These are phyloP conservation scores for Scopulariopsis brevicaulis DNA, from an alignment of 2,329 filamentous ascomycete genomes.

Conservation along the genomic window DNA sequence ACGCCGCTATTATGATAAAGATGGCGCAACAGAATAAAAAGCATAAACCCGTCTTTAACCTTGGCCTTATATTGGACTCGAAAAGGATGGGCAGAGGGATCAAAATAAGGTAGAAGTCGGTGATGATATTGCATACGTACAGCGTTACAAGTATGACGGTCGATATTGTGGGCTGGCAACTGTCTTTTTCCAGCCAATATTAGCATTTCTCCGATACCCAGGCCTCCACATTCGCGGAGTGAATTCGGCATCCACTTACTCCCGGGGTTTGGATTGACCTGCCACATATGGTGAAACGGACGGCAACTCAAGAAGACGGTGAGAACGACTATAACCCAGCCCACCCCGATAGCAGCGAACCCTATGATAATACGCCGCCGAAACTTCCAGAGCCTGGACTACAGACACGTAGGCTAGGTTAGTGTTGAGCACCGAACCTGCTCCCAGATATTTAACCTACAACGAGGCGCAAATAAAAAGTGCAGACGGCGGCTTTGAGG, in stretches of 20 bases:
- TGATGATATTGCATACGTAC: conserved; percentile 34
- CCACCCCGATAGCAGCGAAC: conserved; percentile 33
- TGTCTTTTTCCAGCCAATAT: conserved; percentile 16
- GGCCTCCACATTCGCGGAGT: background rate
- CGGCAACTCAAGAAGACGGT: conserved; percentile 39
- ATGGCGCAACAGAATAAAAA: conserved; percentile 25
- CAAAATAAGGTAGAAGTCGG: conserved; percentile 45
- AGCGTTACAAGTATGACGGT: conserved; percentile 39
- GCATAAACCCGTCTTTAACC: conserved; percentile 24
- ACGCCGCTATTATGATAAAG: conserved; percentile 20
- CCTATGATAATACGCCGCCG: conserved; percentile 34
- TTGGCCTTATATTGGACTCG: conserved; percentile 19
- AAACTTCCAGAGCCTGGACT: conserved; percentile 27
- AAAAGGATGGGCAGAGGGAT: conserved; percentile 44
- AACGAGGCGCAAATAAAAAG: conserved; percentile 44
- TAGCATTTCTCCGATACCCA: background rate
- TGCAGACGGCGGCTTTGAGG: conserved; percentile 42
- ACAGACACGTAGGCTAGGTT: background rate
- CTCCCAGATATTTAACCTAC: conserved; percentile 9
- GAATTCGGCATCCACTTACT: conserved; percentile 21
- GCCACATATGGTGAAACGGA: conserved; percentile 43
- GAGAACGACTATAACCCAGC: conserved; percentile 35
- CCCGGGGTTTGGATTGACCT: conserved; percentile 46
- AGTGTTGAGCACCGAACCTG: background rate
- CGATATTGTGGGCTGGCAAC: conserved; percentile 37